Evolutionary conservation across 2,329 filamentous ascomycete genomes (phyloP), one percentile per base, ranked within the genome.

Genomic region (Trichoderma pleuroti): DNA sequence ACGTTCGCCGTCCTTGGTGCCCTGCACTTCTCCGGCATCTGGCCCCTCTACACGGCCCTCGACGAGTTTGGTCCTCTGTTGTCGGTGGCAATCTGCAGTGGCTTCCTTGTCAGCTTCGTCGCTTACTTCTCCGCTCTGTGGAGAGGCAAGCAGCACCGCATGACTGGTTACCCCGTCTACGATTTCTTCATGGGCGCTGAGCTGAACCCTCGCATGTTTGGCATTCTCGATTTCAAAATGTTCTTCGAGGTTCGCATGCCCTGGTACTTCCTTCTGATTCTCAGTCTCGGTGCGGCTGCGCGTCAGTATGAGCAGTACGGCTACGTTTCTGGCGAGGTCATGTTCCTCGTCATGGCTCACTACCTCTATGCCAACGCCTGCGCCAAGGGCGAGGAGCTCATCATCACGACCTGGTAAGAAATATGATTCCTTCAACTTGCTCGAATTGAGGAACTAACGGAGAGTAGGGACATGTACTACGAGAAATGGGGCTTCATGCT

Each of bases 401-500:
- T 97, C 80, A 88, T 93, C 71, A 92, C 92, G 10, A 96, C 93
- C 63, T 97, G 94, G 81, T 81, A 79, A 77, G 78, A 14, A 36
- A 10, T 1, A 30, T 34, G 5, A 28, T 3, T 32, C 28, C 30
- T 10, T 4, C 18, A n/a, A 10, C 14, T 32, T 14, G 34, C 12
- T 60, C 28, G 18, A 6, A 11, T 24, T 12, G 14, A 63, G 18
- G n/a, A 21, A 18, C 46, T 73, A 62, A 72, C 62, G 6, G 32
- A 8, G 11, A 12, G 11, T 54, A 81, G 80, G 91, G 94, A 97
- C 77, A 97, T 97, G 91, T 97, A 97, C 85, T 95, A 93, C 77
- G 94, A 97, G 86, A 97, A 97, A 84, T 94, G 93, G 89, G 94
- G 94, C 66, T 97, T 97, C 85, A 97, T 97, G 94, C 88, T 97